Percentiles rank a stretch among this genome's conserved stretches.
phyloP scores from a whole-genome alignment of 257 asterid species.

The Penstemon eatonii region DNA sequence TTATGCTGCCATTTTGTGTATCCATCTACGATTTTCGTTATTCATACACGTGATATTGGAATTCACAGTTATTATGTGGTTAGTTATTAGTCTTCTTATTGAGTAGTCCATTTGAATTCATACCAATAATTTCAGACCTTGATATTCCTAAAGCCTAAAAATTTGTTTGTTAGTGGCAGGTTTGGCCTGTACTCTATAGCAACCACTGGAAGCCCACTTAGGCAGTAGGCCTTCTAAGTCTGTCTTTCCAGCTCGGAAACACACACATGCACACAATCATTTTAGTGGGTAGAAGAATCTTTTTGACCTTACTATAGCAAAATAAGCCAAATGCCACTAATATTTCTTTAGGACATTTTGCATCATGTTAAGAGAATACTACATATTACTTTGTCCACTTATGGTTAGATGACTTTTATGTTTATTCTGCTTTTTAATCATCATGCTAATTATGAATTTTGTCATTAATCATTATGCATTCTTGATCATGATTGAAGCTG shows the following conservation, averaged over 20 bases:
- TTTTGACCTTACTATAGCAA: not conserved
- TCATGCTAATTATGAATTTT: not conserved
- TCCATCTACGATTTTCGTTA: too few species aligned
- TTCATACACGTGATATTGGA: too few species aligned
- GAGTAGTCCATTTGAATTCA: constrained; percentile 7
- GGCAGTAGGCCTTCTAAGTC: constrained; percentile 20
- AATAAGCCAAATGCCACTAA: not conserved
- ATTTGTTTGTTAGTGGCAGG: constrained; percentile 26
- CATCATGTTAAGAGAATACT: not conserved
- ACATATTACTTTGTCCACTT: not conserved
- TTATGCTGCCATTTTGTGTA: not conserved
- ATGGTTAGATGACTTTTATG: not conserved
- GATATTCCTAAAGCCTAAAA: constrained; percentile 17
- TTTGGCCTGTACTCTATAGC: constrained; percentile 4
- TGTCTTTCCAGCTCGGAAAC: constrained; percentile 35
- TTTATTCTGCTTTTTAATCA: not conserved
- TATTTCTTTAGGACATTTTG: not conserved
- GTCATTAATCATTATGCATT: not conserved
- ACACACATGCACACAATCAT: too few species aligned
- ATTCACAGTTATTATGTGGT: not conserved
- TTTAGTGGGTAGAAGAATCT: not conserved
- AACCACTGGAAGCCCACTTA: constrained; percentile 37
- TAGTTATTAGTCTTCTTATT: not conserved
- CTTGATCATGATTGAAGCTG: constrained; percentile 7
- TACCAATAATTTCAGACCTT: constrained; percentile 1